Base-by-base conservation (phyloP, 768 basidiomycete species). In the Leccinum incarnatum region DNA sequence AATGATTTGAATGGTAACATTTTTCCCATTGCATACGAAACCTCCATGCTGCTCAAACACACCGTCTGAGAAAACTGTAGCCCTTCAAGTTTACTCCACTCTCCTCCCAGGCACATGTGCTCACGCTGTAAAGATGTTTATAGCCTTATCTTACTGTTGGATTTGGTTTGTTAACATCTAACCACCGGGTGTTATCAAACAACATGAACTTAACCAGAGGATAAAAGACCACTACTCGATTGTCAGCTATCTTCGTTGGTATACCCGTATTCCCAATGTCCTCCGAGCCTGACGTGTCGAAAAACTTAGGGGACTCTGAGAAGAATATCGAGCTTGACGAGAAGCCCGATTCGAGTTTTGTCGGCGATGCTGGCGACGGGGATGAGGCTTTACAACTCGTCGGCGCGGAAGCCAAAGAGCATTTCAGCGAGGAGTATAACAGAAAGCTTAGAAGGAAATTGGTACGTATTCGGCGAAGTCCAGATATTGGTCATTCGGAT, bases 361-460 rank as follows among this genome's bases (percentile, higher is more conserved):
- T 75, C 5, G 54, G 79, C 48, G 74, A 80, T 58, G 68, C 76
- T 7, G 57, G 65, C 4, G 70, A 82, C 40, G 84, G 82, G 7
- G 85, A 87, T 62, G 86, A 86, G 63, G 86, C 85, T 10, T 75
- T 87, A 48, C 74, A 77, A 56, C 79, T 88, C 15, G 85, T 88
- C 55, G 83, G 85, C 1, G 70, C 73, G 2, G 80, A 83, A 62
- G 74, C 81, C 27, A 76, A 77, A 25, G 67, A 68, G 4, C 72
- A 81, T 45, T 87, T 87, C 69, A 83, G 76, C 56, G 84, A 87
- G 23, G 85, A 86, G 60, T 86, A 83, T 51, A 85, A 87, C 67
- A 67, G 59, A 30, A 81, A 75, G 62, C 68, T 88, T 57, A 78
- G 83, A 60, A 72, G 81, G 63, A 88, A 87, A 70, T 73, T 87